Percentiles rank a stretch among this genome's conserved stretches.
Conservation (phyloP, 148 eudicot genomes). For the Drosera capensis region DNA sequence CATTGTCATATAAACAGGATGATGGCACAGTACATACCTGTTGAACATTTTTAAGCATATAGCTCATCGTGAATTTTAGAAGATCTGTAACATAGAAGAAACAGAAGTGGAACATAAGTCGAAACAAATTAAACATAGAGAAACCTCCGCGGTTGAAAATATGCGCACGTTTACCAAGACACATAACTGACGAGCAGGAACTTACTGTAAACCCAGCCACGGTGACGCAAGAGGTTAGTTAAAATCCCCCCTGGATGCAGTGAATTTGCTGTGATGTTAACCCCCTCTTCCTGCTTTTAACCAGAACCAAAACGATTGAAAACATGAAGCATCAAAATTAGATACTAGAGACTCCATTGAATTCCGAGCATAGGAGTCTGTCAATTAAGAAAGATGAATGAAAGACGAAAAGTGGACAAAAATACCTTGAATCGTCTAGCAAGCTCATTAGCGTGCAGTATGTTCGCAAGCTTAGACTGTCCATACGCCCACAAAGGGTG, state of each 20-base stretch:
- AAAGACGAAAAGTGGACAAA: too few species aligned
- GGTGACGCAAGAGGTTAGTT: slow-evolving; percentile 64
- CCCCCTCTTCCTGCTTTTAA: slow-evolving; percentile 65
- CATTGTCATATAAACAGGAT: slow-evolving; percentile 2
- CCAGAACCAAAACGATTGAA: too few species aligned
- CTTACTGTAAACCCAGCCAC: slow-evolving; percentile 38
- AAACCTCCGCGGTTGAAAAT: neutral
- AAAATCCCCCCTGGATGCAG: slow-evolving; percentile 82
- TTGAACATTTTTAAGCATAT: slow-evolving; percentile 40
- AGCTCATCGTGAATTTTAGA: slow-evolving; percentile 34
- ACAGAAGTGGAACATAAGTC: neutral
- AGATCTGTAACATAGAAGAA: slow-evolving; percentile 29
- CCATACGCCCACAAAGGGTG: slow-evolving; percentile 55
- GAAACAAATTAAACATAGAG: neutral
- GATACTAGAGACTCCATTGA: too few species aligned
- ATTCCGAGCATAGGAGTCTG: too few species aligned
- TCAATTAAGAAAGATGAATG: too few species aligned
- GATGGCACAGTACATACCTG: slow-evolving; percentile 31
- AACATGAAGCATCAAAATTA: too few species aligned
- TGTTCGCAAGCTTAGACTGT: slow-evolving; percentile 82
- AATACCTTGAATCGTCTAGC: slow-evolving; percentile 65
- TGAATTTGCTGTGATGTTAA: slow-evolving; percentile 61
- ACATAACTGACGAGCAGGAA: neutral
- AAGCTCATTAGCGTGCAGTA: slow-evolving; percentile 71
- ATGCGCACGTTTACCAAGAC: neutral